Base-by-base conservation (phyloP, 2,329 filamentous ascomycete species). In the Grosmannia serpens region DNA sequence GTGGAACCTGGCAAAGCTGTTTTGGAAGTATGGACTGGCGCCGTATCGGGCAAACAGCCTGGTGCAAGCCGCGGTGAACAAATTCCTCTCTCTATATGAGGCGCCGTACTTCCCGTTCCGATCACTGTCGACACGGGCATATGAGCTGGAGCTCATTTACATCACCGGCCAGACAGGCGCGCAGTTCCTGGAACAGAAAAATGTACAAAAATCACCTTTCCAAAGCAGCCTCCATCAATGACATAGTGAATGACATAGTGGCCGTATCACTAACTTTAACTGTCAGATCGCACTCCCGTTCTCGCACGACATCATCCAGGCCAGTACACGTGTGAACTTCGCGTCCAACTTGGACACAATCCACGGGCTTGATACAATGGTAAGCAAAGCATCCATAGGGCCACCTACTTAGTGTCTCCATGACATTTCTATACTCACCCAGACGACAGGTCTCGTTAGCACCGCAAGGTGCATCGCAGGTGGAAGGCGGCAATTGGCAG, bases 291-390 rank as follows among this genome's bases (percentile, higher is more conserved):
- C 80, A 27, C 74, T 77, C 0, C 69, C 75, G 0, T 97, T 95
- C 68, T 77, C 85, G 0, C 81, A 82, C 17, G 89, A 99, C 55
- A 83, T 99, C 53, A 83, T 97, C 29, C 92, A 97, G 72, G 89
- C 92, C 1, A 88, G 85, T 59, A 96, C 94, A 1, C 81, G 94
- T 24, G 92, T 96, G 62, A 97, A 97, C 71, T 99, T 96, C 72
- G 94, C 88, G 1, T 89, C 91, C 54, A 96, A 97, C 65, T 72
- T 97, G 15, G 81, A 77, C n/a, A 75, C 84, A 41, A 94, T 97
- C 53, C 91, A 97, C 67, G 94, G 90, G 0, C 73, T 99, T 1
- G 90, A 95, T 66, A 84, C 91, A 1, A 90, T 96, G 87, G 82
- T 82, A 60, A 56, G 68, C 60, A 7, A 24, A 4, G 6, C 29